Evolutionary conservation across 441 rosid species (phyloP), one percentile per base, ranked within the genome.

Genomic region (Gossypium armourianum): DNA sequence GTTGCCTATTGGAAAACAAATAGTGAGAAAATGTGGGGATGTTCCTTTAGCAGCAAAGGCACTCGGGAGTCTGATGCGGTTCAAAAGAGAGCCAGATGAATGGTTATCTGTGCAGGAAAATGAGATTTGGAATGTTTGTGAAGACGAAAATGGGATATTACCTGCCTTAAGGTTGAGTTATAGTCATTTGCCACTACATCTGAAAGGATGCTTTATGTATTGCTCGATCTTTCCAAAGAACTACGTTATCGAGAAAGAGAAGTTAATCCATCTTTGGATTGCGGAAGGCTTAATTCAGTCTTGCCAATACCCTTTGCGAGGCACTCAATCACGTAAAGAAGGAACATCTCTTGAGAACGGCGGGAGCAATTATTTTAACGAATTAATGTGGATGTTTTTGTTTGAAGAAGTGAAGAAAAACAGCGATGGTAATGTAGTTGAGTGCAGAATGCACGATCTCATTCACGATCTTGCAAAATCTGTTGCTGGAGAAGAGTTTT

Each of bases 211-310:
- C 28, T 69, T 69, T 12, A 16, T 50, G 13, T 69, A 32, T 69
- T 69, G 72, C n/a, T 29, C 62, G 2, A 13, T 69, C 6, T 69
- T 56, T 43, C 64, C 72, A 9, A 69, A 69, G 24, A 61, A 40
- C 43, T 36, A 12, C 2, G 20, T 32, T 2, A 69, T 56, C 32
- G 40, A 24, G 20, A 40, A 40, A 54, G 72, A 56, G 2, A 0
- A 4, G 19, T 40, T 69, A 9, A 69, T 69, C 7, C 36, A 69
- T 19, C 54, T 69, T 7, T 56, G 72, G 72, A 69, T 69, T 28
- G 64, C 64, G 7, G 60, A 69, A 36, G 63, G 64, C 63, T 23
- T 69, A 1, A 56, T 69, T 40, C 36, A 7, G 43, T 36, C 43
- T 36, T 36, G 43, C 43, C 43, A 36, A 36, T 36, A 36, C 43